Percentiles rank a stretch among this genome's conserved stretches.
phyloP scores from a whole-genome alignment of 140 eudicot genomes.

The Bidens hawaiensis region DNA sequence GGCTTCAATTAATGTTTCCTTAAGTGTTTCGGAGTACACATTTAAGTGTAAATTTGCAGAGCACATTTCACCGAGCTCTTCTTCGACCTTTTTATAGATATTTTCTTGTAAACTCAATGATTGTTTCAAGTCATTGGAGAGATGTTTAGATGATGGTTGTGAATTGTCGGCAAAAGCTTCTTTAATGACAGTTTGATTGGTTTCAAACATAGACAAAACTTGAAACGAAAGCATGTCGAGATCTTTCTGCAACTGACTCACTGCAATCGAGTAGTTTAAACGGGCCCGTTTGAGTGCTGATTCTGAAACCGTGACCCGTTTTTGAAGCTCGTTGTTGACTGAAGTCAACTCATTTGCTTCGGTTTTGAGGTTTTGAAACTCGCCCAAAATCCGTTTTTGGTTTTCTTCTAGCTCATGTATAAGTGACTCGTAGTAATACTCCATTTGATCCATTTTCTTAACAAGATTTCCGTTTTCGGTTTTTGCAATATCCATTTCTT shows the following conservation, averaged over 20 bases:
- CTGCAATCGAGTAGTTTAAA: conserved; percentile 92
- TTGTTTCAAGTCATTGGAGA: conserved; percentile 45
- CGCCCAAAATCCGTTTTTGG: conserved; percentile 78
- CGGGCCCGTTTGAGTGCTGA: conserved; percentile 88
- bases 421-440: conserved; percentile 86
- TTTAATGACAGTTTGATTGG: conserved; percentile 72
- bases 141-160: conserved; percentile 22
- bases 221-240: conserved; percentile 88
- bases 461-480: conserved; percentile 61
- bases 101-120: conserved; percentile 68
- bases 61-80: conserved; percentile 64
- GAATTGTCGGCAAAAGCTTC: conserved; percentile 60
- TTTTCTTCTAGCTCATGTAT: conserved; percentile 92
- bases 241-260: conserved; percentile 84
- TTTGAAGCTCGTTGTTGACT: conserved; percentile 70
- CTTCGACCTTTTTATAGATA: conserved; percentile 69
- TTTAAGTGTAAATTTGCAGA: conserved; percentile 49
- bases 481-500: conserved; percentile 57
- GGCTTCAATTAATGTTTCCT: conserved; percentile 58
- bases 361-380: conserved; percentile 60
- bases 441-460: conserved; percentile 88
- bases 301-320: conserved; percentile 70
- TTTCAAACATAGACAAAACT: conserved; percentile 82
- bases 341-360: conserved; percentile 58
- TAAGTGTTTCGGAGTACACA: conserved; percentile 50